Percentiles rank a stretch among this genome's conserved stretches.
Evolutionary conservation across 768 basidiomycete genomes (phyloP).

Genomic region (Pisolithus tinctorius): DNA sequence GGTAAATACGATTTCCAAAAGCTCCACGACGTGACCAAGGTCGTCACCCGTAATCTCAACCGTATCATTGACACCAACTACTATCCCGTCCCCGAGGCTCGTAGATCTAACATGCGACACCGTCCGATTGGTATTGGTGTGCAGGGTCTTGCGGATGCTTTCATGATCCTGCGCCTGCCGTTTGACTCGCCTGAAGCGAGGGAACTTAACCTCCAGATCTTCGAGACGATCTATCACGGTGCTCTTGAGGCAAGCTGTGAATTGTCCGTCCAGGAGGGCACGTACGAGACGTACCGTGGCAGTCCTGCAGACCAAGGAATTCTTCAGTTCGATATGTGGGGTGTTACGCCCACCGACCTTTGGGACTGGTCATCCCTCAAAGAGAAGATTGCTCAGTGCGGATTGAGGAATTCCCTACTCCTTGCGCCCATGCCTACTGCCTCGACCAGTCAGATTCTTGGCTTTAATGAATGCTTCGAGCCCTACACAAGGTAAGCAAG

Average conservation of each 20-base stretch:
- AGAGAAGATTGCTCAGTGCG: slow-evolving; percentile 73
- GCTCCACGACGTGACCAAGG: slow-evolving; percentile 90
- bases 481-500: slow-evolving; percentile 83
- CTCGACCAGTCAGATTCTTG: slow-evolving; percentile 95
- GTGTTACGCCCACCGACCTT: slow-evolving; percentile 76
- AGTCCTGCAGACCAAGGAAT: slow-evolving; percentile 85
- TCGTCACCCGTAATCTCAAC: slow-evolving; percentile 90
- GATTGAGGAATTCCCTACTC: slow-evolving; percentile 85
- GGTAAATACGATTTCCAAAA: slow-evolving; percentile 91
- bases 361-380: slow-evolving; percentile 95
- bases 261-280: slow-evolving; percentile 69
- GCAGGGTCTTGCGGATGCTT: slow-evolving; percentile 95
- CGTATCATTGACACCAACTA: slow-evolving; percentile 92
- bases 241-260: slow-evolving; percentile 89
- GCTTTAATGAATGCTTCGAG: slow-evolving; percentile 98
- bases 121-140: slow-evolving; percentile 97
- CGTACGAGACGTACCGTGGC: slow-evolving; percentile 86
- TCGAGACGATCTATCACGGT: slow-evolving; percentile 98
- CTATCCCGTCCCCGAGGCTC: slow-evolving; percentile 90
- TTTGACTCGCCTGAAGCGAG: slow-evolving; percentile 89
- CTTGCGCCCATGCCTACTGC: slow-evolving; percentile 99
- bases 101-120: slow-evolving; percentile 91
- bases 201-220: slow-evolving; percentile 89
- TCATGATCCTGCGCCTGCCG: slow-evolving; percentile 95
- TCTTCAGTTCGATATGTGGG: slow-evolving; percentile 95